Conservation (phyloP, 73 alveolate genomes). For the Symbiodinium natans region DNA sequence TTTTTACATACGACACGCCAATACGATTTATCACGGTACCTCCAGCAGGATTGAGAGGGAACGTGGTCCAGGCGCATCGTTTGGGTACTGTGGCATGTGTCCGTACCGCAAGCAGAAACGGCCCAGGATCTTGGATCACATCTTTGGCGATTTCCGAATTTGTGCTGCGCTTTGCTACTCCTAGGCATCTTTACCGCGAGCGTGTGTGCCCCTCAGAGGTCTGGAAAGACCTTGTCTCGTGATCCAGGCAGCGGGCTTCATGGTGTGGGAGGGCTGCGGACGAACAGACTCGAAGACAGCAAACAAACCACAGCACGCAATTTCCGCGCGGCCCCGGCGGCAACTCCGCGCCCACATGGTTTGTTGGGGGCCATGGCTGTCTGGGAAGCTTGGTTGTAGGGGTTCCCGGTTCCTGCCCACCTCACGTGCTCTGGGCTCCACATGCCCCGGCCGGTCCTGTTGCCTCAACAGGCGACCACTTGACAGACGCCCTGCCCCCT, state of each 20-base stretch:
- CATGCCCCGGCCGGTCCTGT: no score
- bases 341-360: no score
- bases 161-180: not conserved
- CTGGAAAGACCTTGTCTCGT: not conserved
- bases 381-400: no score
- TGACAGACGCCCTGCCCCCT: no score
- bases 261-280: not conserved
- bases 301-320: no score
- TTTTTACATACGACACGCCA: not conserved
- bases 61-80: not conserved
- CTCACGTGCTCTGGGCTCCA: no score
- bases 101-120: not conserved
- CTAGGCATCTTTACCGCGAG: not conserved
- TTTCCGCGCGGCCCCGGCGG: no score
- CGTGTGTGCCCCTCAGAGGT: not conserved
- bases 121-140: not conserved
- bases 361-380: no score
- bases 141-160: conserved; percentile 6
- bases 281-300: no score
- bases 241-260: not conserved
- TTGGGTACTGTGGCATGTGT: not conserved
- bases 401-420: no score
- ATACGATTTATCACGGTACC: no score
- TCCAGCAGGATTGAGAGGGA: not conserved
- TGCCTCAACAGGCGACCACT: no score